Percentiles rank a stretch among this genome's conserved stretches.
Evolutionary conservation across 2,329 filamentous ascomycete species (phyloP).

Genomic region (Talaromyces pinophilus): DNA sequence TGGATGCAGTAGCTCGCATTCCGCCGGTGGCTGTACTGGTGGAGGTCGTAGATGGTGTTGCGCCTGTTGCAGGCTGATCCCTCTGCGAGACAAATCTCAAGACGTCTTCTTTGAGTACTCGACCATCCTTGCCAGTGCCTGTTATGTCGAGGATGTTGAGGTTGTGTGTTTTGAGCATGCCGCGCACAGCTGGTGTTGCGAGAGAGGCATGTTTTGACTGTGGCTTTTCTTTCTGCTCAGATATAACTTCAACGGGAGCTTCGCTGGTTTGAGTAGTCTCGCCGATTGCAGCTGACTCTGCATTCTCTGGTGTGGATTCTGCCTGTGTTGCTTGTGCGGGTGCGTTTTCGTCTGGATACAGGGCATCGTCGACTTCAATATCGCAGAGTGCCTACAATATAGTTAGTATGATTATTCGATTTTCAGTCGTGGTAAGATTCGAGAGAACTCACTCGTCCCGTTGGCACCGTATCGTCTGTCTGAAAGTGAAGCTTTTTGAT

Average conservation of each 20-base stretch:
- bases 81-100: conserved; percentile 65
- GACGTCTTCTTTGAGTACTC: conserved; percentile 91
- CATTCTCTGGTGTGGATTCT: conserved; percentile 30
- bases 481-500: conserved; percentile 97
- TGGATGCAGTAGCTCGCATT: conserved; percentile 35
- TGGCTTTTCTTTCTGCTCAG: conserved; percentile 16
- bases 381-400: conserved; percentile 74
- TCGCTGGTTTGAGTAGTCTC: not conserved
- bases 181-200: conserved; percentile 89
- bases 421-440: not conserved
- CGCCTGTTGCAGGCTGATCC: conserved; percentile 39
- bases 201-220: conserved; percentile 68
- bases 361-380: conserved; percentile 84
- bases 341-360: conserved; percentile 60
- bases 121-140: conserved; percentile 86
- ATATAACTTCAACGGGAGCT: conserved; percentile 25
- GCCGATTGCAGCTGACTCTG: conserved; percentile 22
- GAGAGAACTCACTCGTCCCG: conserved; percentile 62
- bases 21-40: conserved; percentile 23
- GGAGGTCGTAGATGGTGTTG: not conserved
- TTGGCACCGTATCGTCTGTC: conserved; percentile 91
- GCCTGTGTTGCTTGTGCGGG: conserved; percentile 28
- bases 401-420: not conserved
- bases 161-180: conserved; percentile 76
- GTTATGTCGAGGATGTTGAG: conserved; percentile 75